Evolutionary conservation across 2,329 filamentous ascomycete species (phyloP), one percentile per base, ranked within the genome.

Genomic region (Ophidiomyces ophidiicola): DNA sequence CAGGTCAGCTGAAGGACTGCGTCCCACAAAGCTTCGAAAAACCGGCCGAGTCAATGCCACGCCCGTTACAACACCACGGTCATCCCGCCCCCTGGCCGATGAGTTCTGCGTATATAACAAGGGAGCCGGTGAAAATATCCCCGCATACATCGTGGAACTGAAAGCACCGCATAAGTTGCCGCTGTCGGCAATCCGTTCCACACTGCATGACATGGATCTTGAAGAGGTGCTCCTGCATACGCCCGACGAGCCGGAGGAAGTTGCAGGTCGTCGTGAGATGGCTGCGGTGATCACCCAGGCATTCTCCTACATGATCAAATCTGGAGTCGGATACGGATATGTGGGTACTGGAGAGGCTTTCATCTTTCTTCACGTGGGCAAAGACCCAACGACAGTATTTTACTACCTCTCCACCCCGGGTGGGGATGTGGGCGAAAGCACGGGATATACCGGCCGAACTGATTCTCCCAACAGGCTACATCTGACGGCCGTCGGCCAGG

Each of bases 291-390:
- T 72, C 25, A 64, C 63, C 3, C 62, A 72, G 50, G 62, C 59
- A 0, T 72, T 66, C 46, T 58, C 66, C 24, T 70, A 71, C 49
- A 72, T 72, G 59, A 59, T 72, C 7, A 48, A 63, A 35, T 53
- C 51, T 10, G 62, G 69, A 0, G 53, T 69, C 5, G 57, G 64
- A 40, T 67, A 66, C 44, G 58, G 67, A 8, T 53, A 58, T 18
- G 39, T 71, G 25, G 59, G 54, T 11, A 69, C 61, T 1, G 61
- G 62, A 15, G 60, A 69, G 48, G 55, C 58, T 2, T 61, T 60
- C 32, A 58, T 68, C 20, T 69, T 68, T 41, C 55, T 70, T n/a
- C 57, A 53, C 32, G 47, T 44, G 12, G 28, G 51, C 17, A 36
- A 60, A 30, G 45, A 54, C 17, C 48, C 52, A 34, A 48, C 44